Percentiles rank a stretch among this genome's conserved stretches.
phyloP scores from a whole-genome alignment of 371 early-diverging fungal species.

The Mortierella sp. region DNA sequence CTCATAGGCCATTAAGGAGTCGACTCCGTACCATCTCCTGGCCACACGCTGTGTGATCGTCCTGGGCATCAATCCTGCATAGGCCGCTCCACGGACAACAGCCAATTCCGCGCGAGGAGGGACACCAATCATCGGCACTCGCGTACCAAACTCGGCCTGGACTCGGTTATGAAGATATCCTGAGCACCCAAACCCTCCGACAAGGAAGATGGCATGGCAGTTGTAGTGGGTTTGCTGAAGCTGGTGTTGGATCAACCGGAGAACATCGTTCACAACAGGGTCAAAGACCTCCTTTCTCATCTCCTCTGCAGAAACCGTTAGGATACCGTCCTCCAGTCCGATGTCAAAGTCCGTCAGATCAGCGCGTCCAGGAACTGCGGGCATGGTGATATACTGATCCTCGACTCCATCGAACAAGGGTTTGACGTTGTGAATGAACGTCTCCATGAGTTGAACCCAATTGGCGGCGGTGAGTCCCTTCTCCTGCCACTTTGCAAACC shows the following conservation, averaged over 20 bases:
- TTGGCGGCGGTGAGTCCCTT: constrained; percentile 36
- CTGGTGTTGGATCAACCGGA: constrained; percentile 59
- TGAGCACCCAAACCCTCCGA: constrained; percentile 58
- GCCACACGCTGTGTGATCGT: constrained; percentile 57
- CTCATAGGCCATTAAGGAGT: constrained; percentile 70
- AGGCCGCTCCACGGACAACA: constrained; percentile 50
- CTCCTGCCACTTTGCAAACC: constrained; percentile 46
- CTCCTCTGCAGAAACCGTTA: constrained; percentile 47
- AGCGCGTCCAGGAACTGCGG: constrained; percentile 59
- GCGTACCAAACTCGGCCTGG: constrained; percentile 31
- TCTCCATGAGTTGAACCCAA: constrained; percentile 48
- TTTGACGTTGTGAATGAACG: constrained; percentile 62
- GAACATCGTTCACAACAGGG: constrained; percentile 56
- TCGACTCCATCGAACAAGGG: constrained; percentile 39
- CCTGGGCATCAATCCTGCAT: constrained; percentile 51
- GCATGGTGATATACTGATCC: constrained; percentile 35
- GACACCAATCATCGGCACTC: constrained; percentile 45
- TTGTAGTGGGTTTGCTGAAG: constrained; percentile 39
- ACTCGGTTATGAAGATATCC: constrained; percentile 43
- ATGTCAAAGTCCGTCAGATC: constrained; percentile 62
- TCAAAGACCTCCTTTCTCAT: constrained; percentile 55
- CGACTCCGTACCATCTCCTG: constrained; percentile 66
- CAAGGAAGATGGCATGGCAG: constrained; percentile 55
- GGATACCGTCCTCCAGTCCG: constrained; percentile 54
- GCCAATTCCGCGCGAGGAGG: constrained; percentile 53